Conservation (phyloP, 1,284 basidiomycete species). For the Malassezia slooffiae region DNA sequence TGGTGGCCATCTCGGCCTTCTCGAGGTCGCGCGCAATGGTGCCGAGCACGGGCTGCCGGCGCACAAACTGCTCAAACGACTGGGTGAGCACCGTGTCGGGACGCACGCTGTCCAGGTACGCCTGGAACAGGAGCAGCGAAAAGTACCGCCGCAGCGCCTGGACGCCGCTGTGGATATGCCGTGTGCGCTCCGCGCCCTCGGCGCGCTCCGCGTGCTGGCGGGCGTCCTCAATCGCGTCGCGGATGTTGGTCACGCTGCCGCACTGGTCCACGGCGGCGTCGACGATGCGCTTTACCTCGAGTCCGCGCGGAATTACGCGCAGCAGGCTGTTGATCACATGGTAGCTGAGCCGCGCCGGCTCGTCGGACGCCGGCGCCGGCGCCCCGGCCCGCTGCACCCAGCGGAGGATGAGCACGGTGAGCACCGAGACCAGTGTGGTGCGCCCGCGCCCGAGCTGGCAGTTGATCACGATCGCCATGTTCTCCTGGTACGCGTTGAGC, state of each 20-base stretch:
- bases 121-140: slow-evolving; percentile 82
- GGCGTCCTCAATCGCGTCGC: slow-evolving; percentile 78
- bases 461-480: slow-evolving; percentile 76
- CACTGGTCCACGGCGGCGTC: slow-evolving; percentile 87
- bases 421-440: slow-evolving; percentile 76
- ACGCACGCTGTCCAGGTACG: slow-evolving; percentile 74
- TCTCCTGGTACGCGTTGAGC: slow-evolving; percentile 60
- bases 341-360: slow-evolving; percentile 24
- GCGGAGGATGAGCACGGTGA: slow-evolving; percentile 57
- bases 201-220: slow-evolving; percentile 61
- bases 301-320: slow-evolving; percentile 80
- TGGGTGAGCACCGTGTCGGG: slow-evolving; percentile 53
- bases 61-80: slow-evolving; percentile 38
- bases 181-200: slow-evolving; percentile 63
- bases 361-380: background rate
- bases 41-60: slow-evolving; percentile 61
- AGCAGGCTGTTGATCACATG: slow-evolving; percentile 67
- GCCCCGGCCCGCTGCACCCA: slow-evolving; percentile 3
- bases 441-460: slow-evolving; percentile 93
- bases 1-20: slow-evolving; percentile 63
- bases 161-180: slow-evolving; percentile 43
- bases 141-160: slow-evolving; percentile 56
- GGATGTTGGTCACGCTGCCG: slow-evolving; percentile 62
- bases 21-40: slow-evolving; percentile 87
- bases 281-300: slow-evolving; percentile 71